Conservation (phyloP, 345 rosid species). For the Rhodamnia rubescens region DNA sequence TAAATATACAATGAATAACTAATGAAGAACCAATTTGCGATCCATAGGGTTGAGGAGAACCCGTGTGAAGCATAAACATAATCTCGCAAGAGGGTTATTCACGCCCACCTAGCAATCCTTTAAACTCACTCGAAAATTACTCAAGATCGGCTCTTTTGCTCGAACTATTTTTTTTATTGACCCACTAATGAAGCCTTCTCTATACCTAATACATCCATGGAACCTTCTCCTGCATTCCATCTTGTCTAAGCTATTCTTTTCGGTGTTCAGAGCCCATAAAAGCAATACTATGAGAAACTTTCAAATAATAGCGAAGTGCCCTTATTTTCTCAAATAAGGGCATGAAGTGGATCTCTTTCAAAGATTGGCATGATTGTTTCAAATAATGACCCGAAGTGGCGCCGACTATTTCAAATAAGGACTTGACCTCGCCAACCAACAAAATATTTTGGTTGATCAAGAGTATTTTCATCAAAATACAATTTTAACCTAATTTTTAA, state of each 20-base stretch:
- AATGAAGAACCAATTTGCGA: background rate
- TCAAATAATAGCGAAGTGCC: no score
- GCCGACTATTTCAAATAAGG: no score
- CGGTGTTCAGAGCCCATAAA: background rate
- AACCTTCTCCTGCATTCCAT: background rate
- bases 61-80: background rate
- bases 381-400: no score
- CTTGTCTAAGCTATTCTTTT: background rate
- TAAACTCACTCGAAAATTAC: background rate
- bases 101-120: background rate
- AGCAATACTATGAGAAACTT: background rate
- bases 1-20: background rate
- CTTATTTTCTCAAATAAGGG: no score
- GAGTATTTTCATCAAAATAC: no score
- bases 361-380: no score
- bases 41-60: background rate
- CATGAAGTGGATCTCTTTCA: no score
- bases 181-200: background rate
- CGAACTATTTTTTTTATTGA: background rate
- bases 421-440: no score
- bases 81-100: background rate
- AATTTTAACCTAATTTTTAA: no score
- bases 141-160: background rate
- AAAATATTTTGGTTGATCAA: no score
- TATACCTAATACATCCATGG: background rate